These are phyloP conservation scores for Boletus mariae DNA, from an alignment of 1,284 basidiomycete genomes.

Conservation along the genomic window DNA sequence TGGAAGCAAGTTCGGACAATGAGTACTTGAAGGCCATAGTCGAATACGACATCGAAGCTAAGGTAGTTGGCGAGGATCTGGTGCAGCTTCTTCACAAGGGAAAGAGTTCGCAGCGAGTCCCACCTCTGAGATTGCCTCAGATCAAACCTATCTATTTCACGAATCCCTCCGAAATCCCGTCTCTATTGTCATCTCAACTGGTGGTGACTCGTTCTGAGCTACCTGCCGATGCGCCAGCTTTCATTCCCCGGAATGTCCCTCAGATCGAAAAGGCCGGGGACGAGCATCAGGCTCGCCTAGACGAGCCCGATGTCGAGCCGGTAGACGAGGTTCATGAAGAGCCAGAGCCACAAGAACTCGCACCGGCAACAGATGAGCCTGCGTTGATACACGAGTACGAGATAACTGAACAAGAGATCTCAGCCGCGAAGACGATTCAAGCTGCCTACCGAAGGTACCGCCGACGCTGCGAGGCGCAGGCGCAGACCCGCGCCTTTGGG, in stretches of 20 bases:
- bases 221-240: conserved; percentile 13
- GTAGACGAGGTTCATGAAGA: not conserved
- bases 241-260: conserved; percentile 7
- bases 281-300: not conserved
- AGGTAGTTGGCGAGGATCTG: conserved; percentile 19
- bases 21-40: conserved; percentile 17
- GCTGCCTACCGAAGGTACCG: conserved; percentile 24
- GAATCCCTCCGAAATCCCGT: conserved; percentile 19
- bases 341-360: not conserved
- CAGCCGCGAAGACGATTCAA: conserved; percentile 6
- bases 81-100: conserved; percentile 24
- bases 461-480: conserved; percentile 16
- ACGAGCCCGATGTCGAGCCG: too few species aligned
- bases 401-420: conserved; percentile 19
- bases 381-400: conserved; percentile 13
- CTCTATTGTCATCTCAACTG: conserved; percentile 17
- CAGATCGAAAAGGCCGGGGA: not conserved
- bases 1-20: not conserved
- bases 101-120: not conserved
- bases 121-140: conserved; percentile 4
- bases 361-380: conserved; percentile 17
- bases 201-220: conserved; percentile 16
- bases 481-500: conserved; percentile 26
- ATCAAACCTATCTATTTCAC: conserved; percentile 17
- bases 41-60: conserved; percentile 13